phyloP scores from a whole-genome alignment of 345 rosid genomes.

The Lagerstroemia speciosa region DNA sequence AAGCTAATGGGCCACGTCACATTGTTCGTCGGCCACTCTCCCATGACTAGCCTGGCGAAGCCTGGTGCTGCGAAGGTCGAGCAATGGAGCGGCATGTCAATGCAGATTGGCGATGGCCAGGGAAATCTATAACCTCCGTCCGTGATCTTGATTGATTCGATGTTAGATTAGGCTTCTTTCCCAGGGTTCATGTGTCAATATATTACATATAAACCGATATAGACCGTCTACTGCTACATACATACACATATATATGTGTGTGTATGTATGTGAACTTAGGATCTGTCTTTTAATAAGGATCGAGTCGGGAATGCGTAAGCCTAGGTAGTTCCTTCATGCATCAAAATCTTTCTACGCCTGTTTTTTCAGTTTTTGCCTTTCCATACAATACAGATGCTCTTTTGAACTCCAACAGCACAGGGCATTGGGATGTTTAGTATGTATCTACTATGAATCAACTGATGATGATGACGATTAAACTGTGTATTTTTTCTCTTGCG shows the following conservation, averaged over 20 bases:
- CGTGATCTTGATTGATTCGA: neutral
- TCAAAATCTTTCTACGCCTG: no score
- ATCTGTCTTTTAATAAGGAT: no score
- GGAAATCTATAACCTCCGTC: neutral
- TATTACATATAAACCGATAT: neutral
- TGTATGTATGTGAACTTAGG: neutral
- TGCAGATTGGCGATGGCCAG: constrained; percentile 12
- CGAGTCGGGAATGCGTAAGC: no score
- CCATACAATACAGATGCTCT: no score
- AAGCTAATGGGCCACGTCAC: constrained; percentile 76
- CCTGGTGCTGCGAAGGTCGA: constrained; percentile 6
- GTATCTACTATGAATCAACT: no score
- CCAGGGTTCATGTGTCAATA: neutral
- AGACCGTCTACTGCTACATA: neutral
- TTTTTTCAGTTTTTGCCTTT: no score
- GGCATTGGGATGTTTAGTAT: no score
- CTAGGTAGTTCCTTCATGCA: no score
- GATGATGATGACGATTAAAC: no score
- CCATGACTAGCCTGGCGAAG: constrained; percentile 15
- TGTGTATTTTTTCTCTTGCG: no score
- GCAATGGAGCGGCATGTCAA: constrained; percentile 6
- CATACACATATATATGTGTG: no score
- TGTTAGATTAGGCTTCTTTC: neutral
- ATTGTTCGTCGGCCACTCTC: constrained; percentile 61
- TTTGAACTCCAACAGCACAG: no score